Conservation (phyloP, 495 filamentous ascomycete species). For the Cercophora sp. region DNA sequence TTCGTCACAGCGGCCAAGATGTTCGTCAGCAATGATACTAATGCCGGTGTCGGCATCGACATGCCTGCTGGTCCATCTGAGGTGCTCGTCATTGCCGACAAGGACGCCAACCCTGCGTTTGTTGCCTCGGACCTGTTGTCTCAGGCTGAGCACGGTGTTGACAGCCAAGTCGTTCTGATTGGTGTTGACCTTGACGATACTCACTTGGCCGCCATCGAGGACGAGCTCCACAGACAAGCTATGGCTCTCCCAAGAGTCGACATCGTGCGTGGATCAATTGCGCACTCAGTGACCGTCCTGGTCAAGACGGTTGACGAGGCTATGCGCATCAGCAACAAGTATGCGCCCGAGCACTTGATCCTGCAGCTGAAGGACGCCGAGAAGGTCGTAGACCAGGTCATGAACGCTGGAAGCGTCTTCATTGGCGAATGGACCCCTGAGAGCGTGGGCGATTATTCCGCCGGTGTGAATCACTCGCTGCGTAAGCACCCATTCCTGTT, state of each 20-base stretch:
- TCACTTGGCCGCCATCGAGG: conserved; percentile 75
- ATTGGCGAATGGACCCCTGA: conserved; percentile 95
- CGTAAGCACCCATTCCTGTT: conserved; percentile 59
- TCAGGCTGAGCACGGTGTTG: conserved; percentile 93
- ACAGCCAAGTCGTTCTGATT: conserved; percentile 92
- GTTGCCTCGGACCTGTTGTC: conserved; percentile 91
- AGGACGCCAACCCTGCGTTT: conserved; percentile 83
- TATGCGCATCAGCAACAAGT: conserved; percentile 82
- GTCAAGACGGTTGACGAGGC: conserved; percentile 77
- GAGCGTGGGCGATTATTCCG: conserved; percentile 94
- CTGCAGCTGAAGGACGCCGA: conserved; percentile 76
- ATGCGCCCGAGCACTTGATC: conserved; percentile 97
- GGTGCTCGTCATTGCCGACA: conserved; percentile 93
- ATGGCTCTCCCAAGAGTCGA: conserved; percentile 82
- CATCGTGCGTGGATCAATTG: conserved; percentile 87
- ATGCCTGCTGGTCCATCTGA: conserved; percentile 98
- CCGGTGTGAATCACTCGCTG: conserved; percentile 93
- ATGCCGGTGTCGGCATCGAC: conserved; percentile 90
- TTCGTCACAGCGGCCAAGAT: conserved; percentile 99
- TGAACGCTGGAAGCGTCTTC: conserved; percentile 94
- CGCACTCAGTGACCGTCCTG: conserved; percentile 84
- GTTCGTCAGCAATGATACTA: conserved; percentile 93
- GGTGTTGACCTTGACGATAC: conserved; percentile 71
- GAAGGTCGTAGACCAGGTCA: conserved; percentile 67
- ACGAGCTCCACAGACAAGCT: conserved; percentile 88